Evolutionary conservation across 805 yeast genomes (phyloP).

Genomic region (Isabelozyma pseudorhagii): DNA sequence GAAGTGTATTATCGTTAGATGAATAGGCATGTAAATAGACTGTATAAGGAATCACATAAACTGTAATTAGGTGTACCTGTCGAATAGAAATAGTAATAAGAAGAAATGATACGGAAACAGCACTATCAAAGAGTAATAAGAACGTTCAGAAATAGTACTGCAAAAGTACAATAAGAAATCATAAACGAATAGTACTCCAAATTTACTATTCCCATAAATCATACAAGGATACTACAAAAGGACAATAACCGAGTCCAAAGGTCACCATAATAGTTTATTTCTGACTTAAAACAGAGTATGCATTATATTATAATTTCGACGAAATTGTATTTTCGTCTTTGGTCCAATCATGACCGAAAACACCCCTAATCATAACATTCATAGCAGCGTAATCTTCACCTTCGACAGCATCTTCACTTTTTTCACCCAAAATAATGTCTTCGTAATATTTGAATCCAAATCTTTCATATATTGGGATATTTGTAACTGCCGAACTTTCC

Average conservation of each 20-base stretch:
- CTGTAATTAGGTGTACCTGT: not conserved
- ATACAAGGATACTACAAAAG: too few relatives aligned
- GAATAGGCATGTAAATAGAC: slow-evolving; percentile 17
- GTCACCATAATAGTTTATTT: too few relatives aligned
- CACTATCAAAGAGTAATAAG: not conserved
- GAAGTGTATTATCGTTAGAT: slow-evolving; percentile 40
- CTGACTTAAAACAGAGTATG: too few relatives aligned
- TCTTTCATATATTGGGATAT: slow-evolving; percentile 51
- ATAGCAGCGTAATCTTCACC: slow-evolving; percentile 40
- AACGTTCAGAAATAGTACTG: not conserved
- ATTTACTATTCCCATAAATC: too few relatives aligned
- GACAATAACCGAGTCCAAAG: too few relatives aligned
- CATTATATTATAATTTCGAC: slow-evolving; percentile 4
- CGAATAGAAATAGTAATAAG: too few relatives aligned
- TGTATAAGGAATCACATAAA: not conserved
- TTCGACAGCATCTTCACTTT: slow-evolving; percentile 20
- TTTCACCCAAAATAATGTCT: slow-evolving; percentile 45
- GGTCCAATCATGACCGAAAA: slow-evolving; percentile 34
- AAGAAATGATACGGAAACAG: too few relatives aligned
- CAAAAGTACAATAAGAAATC: too few relatives aligned
- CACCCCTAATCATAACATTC: slow-evolving; percentile 43
- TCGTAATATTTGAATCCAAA: slow-evolving; percentile 50
- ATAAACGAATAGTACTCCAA: too few relatives aligned
- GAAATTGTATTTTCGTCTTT: slow-evolving; percentile 10
- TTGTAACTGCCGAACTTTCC: slow-evolving; percentile 45